These are phyloP conservation scores for Diatrype stigma DNA, from an alignment of 2,329 filamentous ascomycete species.

Conservation along the genomic window DNA sequence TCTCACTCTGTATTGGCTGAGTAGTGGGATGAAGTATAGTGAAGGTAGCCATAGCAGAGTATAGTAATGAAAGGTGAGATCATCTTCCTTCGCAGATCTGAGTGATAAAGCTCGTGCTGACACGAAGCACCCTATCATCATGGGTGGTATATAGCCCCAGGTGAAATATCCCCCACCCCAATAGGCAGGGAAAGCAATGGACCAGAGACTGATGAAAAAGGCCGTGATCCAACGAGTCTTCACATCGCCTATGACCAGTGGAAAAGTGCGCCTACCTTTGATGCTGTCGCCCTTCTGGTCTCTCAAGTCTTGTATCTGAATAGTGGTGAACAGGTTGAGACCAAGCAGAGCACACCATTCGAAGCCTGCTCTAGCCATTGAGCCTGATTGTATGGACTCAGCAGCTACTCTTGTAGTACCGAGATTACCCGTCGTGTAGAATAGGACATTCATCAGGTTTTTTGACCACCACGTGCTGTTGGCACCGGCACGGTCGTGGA, in stretches of 20 bases:
- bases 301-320: constrained; percentile 27
- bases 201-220: constrained; percentile 15
- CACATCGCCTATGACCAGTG: constrained; percentile 19
- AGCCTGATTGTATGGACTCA: background rate
- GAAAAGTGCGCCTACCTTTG: constrained; percentile 18
- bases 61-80: constrained; percentile 1
- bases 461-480: constrained; percentile 1
- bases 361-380: background rate
- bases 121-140: background rate
- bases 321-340: constrained; percentile 13
- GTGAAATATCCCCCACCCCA: constrained; percentile 11
- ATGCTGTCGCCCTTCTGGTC: constrained; percentile 23
- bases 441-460: background rate
- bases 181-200: constrained; percentile 11
- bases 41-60: constrained; percentile 4
- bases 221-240: constrained; percentile 16
- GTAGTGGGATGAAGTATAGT: constrained; percentile 2
- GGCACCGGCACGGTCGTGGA: constrained; percentile 1
- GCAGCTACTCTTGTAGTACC: constrained; percentile 1
- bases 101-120: background rate
- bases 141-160: background rate
- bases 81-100: constrained; percentile 1
- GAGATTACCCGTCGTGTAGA: background rate
- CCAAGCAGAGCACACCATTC: constrained; percentile 3
- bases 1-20: constrained; percentile 1